Evolutionary conservation across 805 yeast species (phyloP).

Genomic region (Pachysolen tannophilus): DNA sequence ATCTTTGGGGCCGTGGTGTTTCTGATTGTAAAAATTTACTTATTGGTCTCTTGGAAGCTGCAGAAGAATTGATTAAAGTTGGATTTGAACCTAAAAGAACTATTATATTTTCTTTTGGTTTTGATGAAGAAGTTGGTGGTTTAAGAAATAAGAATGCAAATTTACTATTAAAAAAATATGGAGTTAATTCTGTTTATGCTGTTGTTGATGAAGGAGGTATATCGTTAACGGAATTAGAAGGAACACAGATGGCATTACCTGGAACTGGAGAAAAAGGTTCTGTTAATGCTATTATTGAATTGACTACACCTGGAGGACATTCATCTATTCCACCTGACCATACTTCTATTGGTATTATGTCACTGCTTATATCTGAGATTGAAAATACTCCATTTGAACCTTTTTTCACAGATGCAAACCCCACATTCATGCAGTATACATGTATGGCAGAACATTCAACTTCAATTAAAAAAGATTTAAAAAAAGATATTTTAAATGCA

Average conservation of each 20-base stretch:
- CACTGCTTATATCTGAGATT: slow-evolving; percentile 43
- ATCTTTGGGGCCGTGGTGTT: slow-evolving; percentile 68
- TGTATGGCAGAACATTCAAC: slow-evolving; percentile 49
- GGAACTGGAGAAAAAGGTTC: slow-evolving; percentile 60
- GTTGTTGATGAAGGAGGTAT: slow-evolving; percentile 65
- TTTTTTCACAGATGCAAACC: slow-evolving; percentile 43
- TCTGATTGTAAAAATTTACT: slow-evolving; percentile 65
- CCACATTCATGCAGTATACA: slow-evolving; percentile 50
- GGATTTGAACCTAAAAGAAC: slow-evolving; percentile 55
- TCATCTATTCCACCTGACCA: slow-evolving; percentile 75
- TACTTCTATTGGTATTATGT: slow-evolving; percentile 64
- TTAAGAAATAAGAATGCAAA: slow-evolving; percentile 42
- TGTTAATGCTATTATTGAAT: slow-evolving; percentile 30
- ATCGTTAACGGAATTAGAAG: slow-evolving; percentile 31
- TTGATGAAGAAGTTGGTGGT: slow-evolving; percentile 72
- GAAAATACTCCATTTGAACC: slow-evolving; percentile 51
- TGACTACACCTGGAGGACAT: slow-evolving; percentile 73
- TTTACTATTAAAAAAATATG: slow-evolving; percentile 42
- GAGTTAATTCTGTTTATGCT: slow-evolving; percentile 47
- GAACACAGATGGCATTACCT: slow-evolving; percentile 43
- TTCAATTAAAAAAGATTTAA: slow-evolving; percentile 19
- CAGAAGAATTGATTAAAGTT: slow-evolving; percentile 42
- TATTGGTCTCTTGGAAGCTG: slow-evolving; percentile 55
- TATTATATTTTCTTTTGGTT: slow-evolving; percentile 57
- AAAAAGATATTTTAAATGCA: slow-evolving; percentile 27